phyloP scores from a whole-genome alignment of 108 stramenopile species.

The Cyclostephanos tholiformis region DNA sequence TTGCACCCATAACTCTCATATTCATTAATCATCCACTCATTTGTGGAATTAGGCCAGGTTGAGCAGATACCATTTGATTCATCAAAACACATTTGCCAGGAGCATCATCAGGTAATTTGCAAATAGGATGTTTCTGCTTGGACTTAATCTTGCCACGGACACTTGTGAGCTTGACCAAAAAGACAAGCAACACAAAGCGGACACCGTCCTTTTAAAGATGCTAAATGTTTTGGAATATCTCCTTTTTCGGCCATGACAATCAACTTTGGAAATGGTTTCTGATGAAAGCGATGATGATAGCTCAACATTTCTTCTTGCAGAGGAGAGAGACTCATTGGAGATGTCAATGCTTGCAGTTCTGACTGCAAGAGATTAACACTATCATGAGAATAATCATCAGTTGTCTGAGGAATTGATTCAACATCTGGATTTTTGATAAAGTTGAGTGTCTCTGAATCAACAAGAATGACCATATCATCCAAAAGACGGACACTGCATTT shows the following conservation, averaged over 20 bases:
- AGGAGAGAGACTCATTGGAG: conserved; percentile 29
- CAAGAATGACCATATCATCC: no score
- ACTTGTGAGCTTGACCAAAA: conserved; percentile 21
- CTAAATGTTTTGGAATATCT: conserved; percentile 15
- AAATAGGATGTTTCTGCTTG: conserved; percentile 5
- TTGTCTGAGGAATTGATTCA: no score
- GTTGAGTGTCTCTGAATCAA: neutral
- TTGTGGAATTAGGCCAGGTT: conserved; percentile 21
- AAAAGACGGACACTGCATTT: neutral
- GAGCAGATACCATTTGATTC: conserved; percentile 44
- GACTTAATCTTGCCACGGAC: conserved; percentile 22
- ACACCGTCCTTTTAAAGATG: neutral
- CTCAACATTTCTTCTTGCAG: conserved; percentile 22
- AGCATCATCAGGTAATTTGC: neutral
- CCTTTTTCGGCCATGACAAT: conserved; percentile 15
- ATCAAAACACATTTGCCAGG: conserved; percentile 45
- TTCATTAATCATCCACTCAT: conserved; percentile 39
- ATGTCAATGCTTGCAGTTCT: no score
- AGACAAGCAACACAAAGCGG: conserved; percentile 28
- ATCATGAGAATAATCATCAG: conserved; percentile 2
- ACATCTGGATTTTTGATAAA: conserved; percentile 21
- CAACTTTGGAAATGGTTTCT: conserved; percentile 15
- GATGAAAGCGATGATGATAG: conserved; percentile 24
- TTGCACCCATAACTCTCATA: conserved; percentile 46
- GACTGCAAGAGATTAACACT: neutral